These are phyloP conservation scores for Scedosporium aurantiacum DNA, from an alignment of 2,329 filamentous ascomycete genomes.

Conservation along the genomic window DNA sequence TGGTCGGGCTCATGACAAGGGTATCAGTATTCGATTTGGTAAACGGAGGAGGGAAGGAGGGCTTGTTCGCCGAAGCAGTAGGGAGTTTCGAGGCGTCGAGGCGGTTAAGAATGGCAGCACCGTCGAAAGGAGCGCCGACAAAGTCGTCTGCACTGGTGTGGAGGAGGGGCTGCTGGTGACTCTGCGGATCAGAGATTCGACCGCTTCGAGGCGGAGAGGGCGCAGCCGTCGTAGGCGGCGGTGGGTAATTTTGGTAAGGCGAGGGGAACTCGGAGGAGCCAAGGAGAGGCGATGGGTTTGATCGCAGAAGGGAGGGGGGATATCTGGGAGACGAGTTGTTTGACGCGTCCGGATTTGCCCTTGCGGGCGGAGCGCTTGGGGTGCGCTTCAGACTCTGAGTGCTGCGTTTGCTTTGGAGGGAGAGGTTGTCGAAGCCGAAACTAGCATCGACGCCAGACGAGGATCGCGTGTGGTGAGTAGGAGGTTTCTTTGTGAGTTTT, in stretches of 20 bases:
- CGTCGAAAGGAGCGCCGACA: constrained; percentile 56
- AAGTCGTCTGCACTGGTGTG: constrained; percentile 39
- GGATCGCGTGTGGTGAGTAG: constrained; percentile 33
- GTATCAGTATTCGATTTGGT: constrained; percentile 13
- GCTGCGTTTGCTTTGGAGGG: constrained; percentile 52
- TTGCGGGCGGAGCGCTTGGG: constrained; percentile 46
- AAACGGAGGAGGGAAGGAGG: constrained; percentile 17
- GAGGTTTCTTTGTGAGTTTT: constrained; percentile 53
- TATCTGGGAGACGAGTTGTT: constrained; percentile 37
- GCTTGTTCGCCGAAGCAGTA: constrained; percentile 14
- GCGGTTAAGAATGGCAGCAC: constrained; percentile 48
- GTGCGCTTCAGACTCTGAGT: constrained; percentile 50
- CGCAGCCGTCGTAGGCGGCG: constrained; percentile 9
- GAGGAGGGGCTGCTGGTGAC: constrained; percentile 14
- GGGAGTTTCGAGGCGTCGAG: constrained; percentile 38
- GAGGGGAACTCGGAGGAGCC: constrained; percentile 34
- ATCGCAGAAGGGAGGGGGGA: constrained; percentile 26
- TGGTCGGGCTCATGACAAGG: constrained; percentile 35
- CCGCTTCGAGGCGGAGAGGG: constrained; percentile 11
- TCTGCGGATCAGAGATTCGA: constrained; percentile 16
- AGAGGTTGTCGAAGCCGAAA: constrained; percentile 38
- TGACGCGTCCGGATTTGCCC: constrained; percentile 37
- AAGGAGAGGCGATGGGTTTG: constrained; percentile 35
- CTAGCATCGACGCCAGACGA: constrained; percentile 40
- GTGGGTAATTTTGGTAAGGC: constrained; percentile 13